phyloP scores from a whole-genome alignment of 2,329 filamentous ascomycete genomes.

The Colletotrichum sp. region DNA sequence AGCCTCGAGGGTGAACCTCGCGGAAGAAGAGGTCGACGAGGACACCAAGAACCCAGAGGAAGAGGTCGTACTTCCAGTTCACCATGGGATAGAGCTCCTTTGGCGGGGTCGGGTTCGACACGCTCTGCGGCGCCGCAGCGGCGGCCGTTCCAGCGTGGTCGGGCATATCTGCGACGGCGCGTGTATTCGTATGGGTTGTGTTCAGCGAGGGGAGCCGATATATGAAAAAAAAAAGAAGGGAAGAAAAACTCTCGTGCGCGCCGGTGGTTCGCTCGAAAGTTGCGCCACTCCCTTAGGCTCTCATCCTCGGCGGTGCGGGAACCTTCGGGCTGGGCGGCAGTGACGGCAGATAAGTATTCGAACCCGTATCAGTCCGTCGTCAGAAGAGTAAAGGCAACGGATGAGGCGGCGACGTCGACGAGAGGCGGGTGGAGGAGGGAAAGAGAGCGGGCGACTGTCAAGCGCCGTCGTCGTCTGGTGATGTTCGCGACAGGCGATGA shows the following conservation, averaged over 20 bases:
- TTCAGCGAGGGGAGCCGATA: not conserved
- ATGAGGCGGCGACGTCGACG: not conserved
- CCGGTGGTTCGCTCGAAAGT: not conserved
- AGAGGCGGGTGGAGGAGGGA: not conserved
- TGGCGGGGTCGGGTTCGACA: slow-evolving; percentile 27
- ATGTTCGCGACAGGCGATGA: not conserved
- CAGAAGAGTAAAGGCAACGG: not conserved
- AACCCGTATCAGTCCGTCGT: not conserved
- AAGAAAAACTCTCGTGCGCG: not conserved
- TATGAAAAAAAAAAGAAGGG: not conserved
- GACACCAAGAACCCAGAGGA: slow-evolving; percentile 79
- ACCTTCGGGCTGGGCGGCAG: slow-evolving; percentile 4
- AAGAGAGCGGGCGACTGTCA: not conserved
- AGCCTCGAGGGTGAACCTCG: slow-evolving; percentile 92
- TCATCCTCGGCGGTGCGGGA: slow-evolving; percentile 18
- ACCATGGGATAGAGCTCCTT: slow-evolving; percentile 73
- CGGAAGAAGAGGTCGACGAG: slow-evolving; percentile 97
- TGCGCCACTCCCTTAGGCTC: slow-evolving; percentile 19
- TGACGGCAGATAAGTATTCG: not conserved
- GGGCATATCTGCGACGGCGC: slow-evolving; percentile 1
- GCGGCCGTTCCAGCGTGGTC: slow-evolving; percentile 17
- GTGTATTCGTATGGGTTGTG: not conserved
- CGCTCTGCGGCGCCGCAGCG: slow-evolving; percentile 28
- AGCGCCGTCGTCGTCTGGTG: not conserved
- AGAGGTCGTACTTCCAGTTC: slow-evolving; percentile 77